These are phyloP conservation scores for Knoxdaviesia capensis DNA, from an alignment of 2,329 filamentous ascomycete species.

Conservation along the genomic window DNA sequence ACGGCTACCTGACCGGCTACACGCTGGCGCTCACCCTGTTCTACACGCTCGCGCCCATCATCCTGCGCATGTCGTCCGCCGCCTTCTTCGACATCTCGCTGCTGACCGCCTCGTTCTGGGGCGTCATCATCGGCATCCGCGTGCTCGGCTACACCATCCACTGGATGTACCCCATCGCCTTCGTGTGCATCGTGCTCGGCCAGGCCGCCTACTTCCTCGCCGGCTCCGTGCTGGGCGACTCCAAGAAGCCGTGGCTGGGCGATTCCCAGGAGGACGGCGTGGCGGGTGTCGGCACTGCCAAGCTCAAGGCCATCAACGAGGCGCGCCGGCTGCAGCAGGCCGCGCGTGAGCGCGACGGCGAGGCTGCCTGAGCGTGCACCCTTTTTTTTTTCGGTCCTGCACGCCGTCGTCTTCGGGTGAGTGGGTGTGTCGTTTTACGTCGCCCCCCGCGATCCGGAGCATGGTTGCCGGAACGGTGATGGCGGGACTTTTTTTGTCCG, in stretches of 20 bases:
- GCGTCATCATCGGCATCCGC: conserved; percentile 73
- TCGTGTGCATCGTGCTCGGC: conserved; percentile 76
- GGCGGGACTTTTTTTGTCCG: too few species aligned
- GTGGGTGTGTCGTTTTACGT: too few species aligned
- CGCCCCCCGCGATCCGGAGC: too few species aligned
- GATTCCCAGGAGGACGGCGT: conserved; percentile 66
- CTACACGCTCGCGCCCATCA: conserved; percentile 69
- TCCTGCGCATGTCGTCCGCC: conserved; percentile 76
- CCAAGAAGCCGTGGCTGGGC: conserved; percentile 88
- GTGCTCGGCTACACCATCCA: conserved; percentile 68
- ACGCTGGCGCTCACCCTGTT: conserved; percentile 69
- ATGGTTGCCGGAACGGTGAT: too few species aligned
- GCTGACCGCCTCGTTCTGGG: conserved; percentile 93
- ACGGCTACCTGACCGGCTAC: conserved; percentile 75
- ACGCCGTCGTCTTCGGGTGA: too few species aligned
- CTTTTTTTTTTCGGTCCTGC: too few species aligned
- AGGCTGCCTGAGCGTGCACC: too few species aligned
- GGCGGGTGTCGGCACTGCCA: conserved; percentile 68
- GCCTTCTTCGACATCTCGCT: conserved; percentile 95
- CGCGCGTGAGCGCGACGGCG: too few species aligned
- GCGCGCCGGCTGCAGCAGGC: conserved; percentile 12
- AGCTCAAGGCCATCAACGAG: conserved; percentile 46
- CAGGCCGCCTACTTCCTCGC: conserved; percentile 75
- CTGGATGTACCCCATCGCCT: conserved; percentile 88
- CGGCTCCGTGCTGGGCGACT: conserved; percentile 65